A percentile compares a stretch with the other conserved stretches of the same genome.
Conservation (phyloP, 1,284 basidiomycete genomes). For the Wolfiporia cocos region DNA sequence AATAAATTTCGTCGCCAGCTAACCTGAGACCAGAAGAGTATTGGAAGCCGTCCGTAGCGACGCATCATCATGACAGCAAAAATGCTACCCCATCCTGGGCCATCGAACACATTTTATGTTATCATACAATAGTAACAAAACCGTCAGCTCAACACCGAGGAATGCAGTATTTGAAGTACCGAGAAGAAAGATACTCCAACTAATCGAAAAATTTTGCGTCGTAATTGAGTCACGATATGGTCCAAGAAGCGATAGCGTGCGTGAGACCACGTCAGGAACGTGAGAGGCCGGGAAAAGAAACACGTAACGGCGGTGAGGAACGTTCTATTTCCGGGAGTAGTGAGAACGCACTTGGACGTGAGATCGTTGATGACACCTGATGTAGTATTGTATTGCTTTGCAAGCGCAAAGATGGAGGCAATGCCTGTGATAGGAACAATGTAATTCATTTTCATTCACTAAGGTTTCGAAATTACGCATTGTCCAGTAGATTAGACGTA, state of each 20-base stretch:
- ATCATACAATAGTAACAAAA: background rate
- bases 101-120: background rate
- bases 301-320: too few relatives aligned
- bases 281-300: too few relatives aligned
- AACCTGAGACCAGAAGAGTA: conserved; percentile 61
- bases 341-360: conserved; percentile 48
- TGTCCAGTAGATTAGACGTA: conserved; percentile 17
- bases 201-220: conserved; percentile 19
- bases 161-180: too few relatives aligned
- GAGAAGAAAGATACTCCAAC: conserved; percentile 65
- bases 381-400: conserved; percentile 50
- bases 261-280: too few relatives aligned
- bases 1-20: conserved; percentile 1
- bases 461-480: background rate
- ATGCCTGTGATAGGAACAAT: conserved; percentile 34
- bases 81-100: conserved; percentile 51
- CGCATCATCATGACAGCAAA: conserved; percentile 55
- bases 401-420: conserved; percentile 53
- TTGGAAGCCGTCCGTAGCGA: conserved; percentile 52
- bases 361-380: conserved; percentile 57
- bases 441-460: background rate
- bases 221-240: background rate
- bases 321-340: too few relatives aligned
- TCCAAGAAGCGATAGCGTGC: background rate
- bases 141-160: too few relatives aligned